Evolutionary conservation across 495 filamentous ascomycete genomes (phyloP).

Genomic region (Aspergillus sclerotioniger): DNA sequence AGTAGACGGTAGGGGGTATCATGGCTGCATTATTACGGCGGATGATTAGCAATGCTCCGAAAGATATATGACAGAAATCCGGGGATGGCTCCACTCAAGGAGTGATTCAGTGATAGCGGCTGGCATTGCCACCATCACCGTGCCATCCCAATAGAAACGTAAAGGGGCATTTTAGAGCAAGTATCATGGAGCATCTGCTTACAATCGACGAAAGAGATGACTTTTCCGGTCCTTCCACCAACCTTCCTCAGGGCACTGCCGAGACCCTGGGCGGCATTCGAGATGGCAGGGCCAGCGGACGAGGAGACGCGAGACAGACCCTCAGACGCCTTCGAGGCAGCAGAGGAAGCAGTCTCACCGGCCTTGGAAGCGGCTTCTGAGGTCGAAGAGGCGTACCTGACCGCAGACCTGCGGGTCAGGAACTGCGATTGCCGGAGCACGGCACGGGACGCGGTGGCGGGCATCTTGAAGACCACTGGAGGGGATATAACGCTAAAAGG

Average conservation of each 20-base stretch:
- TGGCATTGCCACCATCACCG: neutral
- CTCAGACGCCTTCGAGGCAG: conserved; percentile 74
- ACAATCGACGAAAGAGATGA: conserved; percentile 85
- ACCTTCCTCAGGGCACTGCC: conserved; percentile 67
- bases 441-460: conserved; percentile 52
- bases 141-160: conserved; percentile 13
- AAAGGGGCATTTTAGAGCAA: neutral
- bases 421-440: conserved; percentile 62
- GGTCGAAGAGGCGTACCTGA: conserved; percentile 64
- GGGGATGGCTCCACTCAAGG: conserved; percentile 20
- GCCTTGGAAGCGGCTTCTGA: conserved; percentile 71
- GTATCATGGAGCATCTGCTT: conserved; percentile 36
- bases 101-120: conserved; percentile 5
- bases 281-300: conserved; percentile 73
- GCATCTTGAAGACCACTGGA: conserved; percentile 42
- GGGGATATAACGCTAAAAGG: conserved; percentile 27
- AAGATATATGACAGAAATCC: conserved; percentile 4
- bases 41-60: conserved; percentile 28
- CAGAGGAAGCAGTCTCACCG: conserved; percentile 59
- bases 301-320: conserved; percentile 81
- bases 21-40: conserved; percentile 56
- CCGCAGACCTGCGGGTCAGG: conserved; percentile 52
- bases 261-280: conserved; percentile 63
- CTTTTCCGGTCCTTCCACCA: conserved; percentile 79
- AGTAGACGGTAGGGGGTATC: conserved; percentile 85